Evolutionary conservation across 106 monocot genomes (phyloP).

Genomic region (Dioscorea zingiberensis): DNA sequence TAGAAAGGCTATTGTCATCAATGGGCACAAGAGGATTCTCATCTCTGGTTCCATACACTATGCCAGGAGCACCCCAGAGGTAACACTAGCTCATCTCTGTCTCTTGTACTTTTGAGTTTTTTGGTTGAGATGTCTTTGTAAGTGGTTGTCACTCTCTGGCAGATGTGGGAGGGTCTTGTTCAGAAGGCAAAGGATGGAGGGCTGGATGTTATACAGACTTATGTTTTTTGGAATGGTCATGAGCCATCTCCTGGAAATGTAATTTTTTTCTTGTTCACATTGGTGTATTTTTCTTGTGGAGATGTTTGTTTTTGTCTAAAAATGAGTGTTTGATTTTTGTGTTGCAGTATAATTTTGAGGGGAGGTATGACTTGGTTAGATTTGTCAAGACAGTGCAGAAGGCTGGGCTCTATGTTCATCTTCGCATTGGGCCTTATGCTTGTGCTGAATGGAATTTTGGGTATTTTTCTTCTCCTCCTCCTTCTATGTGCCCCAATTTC

Average conservation of each 20-base stretch:
- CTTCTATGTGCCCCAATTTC: background rate
- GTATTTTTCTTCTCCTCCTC: constrained; percentile 21
- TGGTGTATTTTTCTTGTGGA: constrained; percentile 2
- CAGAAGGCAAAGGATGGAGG: constrained; percentile 76
- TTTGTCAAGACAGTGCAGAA: constrained; percentile 88
- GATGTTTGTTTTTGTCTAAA: background rate
- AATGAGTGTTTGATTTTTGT: constrained; percentile 3
- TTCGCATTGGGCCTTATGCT: constrained; percentile 87
- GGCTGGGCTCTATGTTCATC: constrained; percentile 81
- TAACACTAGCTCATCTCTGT: background rate
- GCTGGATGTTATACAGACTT: constrained; percentile 63
- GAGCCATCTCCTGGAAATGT: constrained; percentile 58
- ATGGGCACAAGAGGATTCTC: constrained; percentile 29
- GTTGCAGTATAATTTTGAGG: constrained; percentile 87
- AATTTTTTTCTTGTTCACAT: background rate
- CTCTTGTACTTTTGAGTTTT: background rate
- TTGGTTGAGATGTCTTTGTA: background rate
- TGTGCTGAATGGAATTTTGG: constrained; percentile 99
- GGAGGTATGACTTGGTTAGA: constrained; percentile 90
- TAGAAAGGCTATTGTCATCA: constrained; percentile 20
- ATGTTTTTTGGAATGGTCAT: constrained; percentile 68
- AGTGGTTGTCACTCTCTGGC: background rate
- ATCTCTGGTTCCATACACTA: constrained; percentile 45
- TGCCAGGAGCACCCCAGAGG: constrained; percentile 41
- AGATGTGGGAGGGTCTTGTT: constrained; percentile 95